Conservation (phyloP, 2,329 filamentous ascomycete species). For the Ophiosphaerella korrae region DNA sequence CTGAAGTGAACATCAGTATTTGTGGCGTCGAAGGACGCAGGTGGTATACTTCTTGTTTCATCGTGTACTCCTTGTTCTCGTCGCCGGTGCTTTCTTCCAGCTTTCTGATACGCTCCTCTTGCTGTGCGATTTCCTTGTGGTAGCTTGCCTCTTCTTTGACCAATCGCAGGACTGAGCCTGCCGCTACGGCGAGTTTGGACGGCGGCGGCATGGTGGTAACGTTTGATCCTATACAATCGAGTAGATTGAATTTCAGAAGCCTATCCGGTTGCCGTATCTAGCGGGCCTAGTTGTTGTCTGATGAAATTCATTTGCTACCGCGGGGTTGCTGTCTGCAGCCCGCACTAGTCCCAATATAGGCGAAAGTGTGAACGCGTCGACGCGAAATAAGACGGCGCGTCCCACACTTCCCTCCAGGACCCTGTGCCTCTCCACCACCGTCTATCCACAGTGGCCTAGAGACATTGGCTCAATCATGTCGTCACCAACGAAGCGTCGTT, state of each 20-base stretch:
- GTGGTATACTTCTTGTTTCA: conserved; percentile 82
- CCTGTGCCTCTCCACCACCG: conserved; percentile 10
- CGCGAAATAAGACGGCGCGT: conserved; percentile 26
- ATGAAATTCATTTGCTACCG: conserved; percentile 23
- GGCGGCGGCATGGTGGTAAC: conserved; percentile 71
- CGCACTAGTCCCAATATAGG: conserved; percentile 21
- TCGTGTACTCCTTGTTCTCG: conserved; percentile 75
- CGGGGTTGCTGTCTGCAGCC: conserved; percentile 10
- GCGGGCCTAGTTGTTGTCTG: conserved; percentile 16
- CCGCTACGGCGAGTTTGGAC: conserved; percentile 77
- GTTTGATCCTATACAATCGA: too few relatives aligned
- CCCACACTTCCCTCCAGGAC: conserved; percentile 18
- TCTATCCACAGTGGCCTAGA: conserved; percentile 1
- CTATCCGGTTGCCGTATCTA: conserved; percentile 14
- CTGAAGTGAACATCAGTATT: conserved; percentile 52
- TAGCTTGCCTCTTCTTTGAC: conserved; percentile 93
- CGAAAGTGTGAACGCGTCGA: conserved; percentile 29
- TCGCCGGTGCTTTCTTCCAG: conserved; percentile 67
- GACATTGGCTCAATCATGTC: conserved; percentile 57
- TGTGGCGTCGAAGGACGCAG: not conserved
- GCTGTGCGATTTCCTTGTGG: conserved; percentile 79
- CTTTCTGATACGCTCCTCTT: conserved; percentile 72
- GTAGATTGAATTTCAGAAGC: not conserved
- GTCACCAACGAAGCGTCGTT: conserved; percentile 63
- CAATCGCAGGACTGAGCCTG: conserved; percentile 77